Percentiles rank a stretch among this genome's conserved stretches.
Evolutionary conservation across 1,139 yeast species (phyloP).

Genomic region (Eremothecium gossypii): DNA sequence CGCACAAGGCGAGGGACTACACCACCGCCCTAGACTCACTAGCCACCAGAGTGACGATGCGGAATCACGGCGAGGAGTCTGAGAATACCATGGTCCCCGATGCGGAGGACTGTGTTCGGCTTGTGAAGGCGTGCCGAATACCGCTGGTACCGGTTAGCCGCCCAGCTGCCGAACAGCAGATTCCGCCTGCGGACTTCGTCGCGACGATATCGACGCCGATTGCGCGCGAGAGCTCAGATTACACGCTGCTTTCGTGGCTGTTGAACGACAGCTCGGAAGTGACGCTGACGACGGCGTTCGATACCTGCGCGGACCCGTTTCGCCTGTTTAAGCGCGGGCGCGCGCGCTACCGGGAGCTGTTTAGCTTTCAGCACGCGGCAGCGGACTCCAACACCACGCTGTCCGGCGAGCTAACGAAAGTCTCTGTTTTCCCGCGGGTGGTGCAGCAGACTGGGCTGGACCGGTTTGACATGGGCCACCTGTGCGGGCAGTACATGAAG

Average conservation of each 20-base stretch:
- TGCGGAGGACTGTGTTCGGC: not conserved
- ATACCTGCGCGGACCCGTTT: constrained; percentile 7
- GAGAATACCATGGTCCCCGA: constrained; percentile 1
- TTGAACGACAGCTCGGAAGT: constrained; percentile 6
- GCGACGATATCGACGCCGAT: constrained; percentile 5
- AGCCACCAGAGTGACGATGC: not conserved
- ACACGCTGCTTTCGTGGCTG: constrained; percentile 9
- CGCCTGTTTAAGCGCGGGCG: constrained; percentile 6
- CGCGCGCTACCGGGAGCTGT: not conserved
- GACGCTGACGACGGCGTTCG: constrained; percentile 2
- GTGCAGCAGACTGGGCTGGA: constrained; percentile 9
- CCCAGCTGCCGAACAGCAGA: not conserved
- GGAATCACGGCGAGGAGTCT: not conserved
- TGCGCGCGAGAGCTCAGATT: constrained; percentile 6
- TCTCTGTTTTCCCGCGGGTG: constrained; percentile 8
- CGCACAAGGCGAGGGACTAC: too few relatives aligned
- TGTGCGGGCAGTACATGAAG: constrained; percentile 6
- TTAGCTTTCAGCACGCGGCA: not conserved
- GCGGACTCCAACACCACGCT: not conserved
- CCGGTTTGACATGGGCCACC: constrained; percentile 8
- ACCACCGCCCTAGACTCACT: too few relatives aligned
- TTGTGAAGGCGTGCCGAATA: not conserved
- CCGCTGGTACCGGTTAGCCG: constrained; percentile 4
- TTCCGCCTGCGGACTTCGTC: constrained; percentile 9
- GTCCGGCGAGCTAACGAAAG: constrained; percentile 1